Evolutionary conservation across 2,329 filamentous ascomycete genomes (phyloP), one percentile per base, ranked within the genome.

Genomic region (Penicillium aurantiogriseum): DNA sequence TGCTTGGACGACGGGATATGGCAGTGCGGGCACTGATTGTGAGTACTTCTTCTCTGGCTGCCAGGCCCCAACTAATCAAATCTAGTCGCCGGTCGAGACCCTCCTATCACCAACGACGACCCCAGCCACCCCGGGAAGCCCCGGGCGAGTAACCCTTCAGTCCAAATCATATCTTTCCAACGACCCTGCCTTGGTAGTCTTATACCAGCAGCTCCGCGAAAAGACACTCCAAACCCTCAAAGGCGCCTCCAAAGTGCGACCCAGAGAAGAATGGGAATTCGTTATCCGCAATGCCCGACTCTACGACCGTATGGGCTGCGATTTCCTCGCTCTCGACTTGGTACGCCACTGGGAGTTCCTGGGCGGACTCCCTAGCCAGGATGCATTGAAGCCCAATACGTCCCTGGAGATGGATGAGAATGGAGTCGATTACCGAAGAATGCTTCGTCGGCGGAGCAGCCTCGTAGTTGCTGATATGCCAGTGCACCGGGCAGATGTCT

Each of bases 301-400:
- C 19, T 97, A 92, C 69, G 89, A 89, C 71, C 88, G 91, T 9
- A 97, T 94, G 92, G 93, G 94, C 3, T 96, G 94, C 69, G 93
- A 97, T 73, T 75, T 96, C 9, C 83, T 97, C 0, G 94, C 92
- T 1, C 79, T 97, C 5, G 91, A 95, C 67, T 79, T 97, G 6
- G 88, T 79, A 13, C 70, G 72, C 21, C 72, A 75, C 51, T 80
- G 88, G 89, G 81, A 73, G 78, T 78, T 76, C 53, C 61, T 74
- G 36, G 66, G 64, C 33, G 53, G 52, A 35, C 65, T 63, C 6
- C 63, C 67, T 7, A 54, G 56, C 5, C 51, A 63, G 2, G 54
- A 58, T 40, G 65, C 57, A 23, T 39, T 73, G 38, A 80, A 81
- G n/a, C 77, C 79, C 4, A 70, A 65, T 19, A 59, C 64, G 3